Percentiles rank a stretch among this genome's conserved stretches.
Conservation (phyloP, 202 grass and related monocot genomes). For the Digitaria exilis region DNA sequence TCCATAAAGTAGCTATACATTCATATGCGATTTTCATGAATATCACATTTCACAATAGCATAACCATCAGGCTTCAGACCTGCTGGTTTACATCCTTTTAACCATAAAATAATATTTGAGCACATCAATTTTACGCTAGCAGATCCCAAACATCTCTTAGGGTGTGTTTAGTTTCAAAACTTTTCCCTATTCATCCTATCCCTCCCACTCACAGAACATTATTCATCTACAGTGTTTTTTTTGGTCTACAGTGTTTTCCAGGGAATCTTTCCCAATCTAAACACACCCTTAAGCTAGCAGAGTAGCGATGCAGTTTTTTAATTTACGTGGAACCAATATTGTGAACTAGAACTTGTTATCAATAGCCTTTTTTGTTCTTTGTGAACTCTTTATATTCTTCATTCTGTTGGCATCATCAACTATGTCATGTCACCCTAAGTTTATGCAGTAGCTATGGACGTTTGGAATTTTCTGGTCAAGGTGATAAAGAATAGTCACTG, state of each 20-base stretch:
- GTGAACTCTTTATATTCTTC: background rate
- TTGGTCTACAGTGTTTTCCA: too few species aligned
- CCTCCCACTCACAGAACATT: too few species aligned
- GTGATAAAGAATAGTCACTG: background rate
- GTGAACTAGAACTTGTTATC: background rate
- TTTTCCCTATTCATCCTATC: too few species aligned
- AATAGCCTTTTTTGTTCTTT: background rate
- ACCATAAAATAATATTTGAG: background rate
- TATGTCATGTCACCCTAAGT: conserved; percentile 2
- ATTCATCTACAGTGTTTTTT: too few species aligned
- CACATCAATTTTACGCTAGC: background rate
- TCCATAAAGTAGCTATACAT: conserved; percentile 7
- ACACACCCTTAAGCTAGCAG: background rate
- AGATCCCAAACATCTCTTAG: background rate
- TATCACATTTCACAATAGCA: background rate
- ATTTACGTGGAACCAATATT: background rate
- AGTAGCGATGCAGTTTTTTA: background rate
- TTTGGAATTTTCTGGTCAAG: background rate
- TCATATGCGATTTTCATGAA: background rate
- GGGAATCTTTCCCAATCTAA: too few species aligned
- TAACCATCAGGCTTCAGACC: background rate
- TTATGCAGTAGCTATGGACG: background rate
- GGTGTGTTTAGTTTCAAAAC: too few species aligned
- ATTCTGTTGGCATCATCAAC: background rate
- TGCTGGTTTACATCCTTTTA: background rate